Evolutionary conservation across 495 filamentous ascomycete genomes (phyloP).

Genomic region (Aspergillus kassunensis): DNA sequence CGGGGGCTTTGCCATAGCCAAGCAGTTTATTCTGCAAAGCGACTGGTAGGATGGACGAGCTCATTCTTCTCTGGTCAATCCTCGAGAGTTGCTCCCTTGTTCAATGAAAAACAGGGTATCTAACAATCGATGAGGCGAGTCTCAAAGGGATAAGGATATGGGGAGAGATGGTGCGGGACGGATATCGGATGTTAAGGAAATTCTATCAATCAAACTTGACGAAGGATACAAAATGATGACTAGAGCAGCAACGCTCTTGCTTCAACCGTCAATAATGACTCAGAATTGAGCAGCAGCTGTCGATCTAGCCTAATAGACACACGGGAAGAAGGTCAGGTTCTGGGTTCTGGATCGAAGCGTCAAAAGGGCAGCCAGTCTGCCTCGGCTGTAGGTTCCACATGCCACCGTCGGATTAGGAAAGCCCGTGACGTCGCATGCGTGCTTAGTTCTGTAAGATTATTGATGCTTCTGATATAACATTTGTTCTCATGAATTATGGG

Average conservation of each 20-base stretch:
- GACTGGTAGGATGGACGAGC: constrained; percentile 32
- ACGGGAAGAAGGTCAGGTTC: not conserved
- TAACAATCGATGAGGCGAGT: constrained; percentile 1
- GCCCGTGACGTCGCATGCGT: constrained; percentile 8
- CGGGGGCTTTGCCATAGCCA: constrained; percentile 46
- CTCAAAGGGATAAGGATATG: constrained; percentile 15
- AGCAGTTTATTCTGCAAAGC: constrained; percentile 43
- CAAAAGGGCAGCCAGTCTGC: not conserved
- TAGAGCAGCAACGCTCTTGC: not conserved
- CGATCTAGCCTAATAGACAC: not conserved
- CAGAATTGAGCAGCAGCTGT: too few relatives aligned
- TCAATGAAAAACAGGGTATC: not conserved
- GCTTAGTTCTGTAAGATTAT: too few relatives aligned
- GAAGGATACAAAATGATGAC: not conserved
- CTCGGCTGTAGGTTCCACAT: constrained; percentile 10
- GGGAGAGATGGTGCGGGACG: constrained; percentile 10
- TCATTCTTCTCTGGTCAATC: constrained; percentile 22
- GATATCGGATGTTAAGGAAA: constrained; percentile 14
- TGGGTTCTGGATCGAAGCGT: not conserved
- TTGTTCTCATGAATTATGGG: too few relatives aligned
- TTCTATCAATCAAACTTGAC: not conserved
- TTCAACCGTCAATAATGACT: too few relatives aligned
- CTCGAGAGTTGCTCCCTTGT: constrained; percentile 3
- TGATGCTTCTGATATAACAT: not conserved
- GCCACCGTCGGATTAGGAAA: constrained; percentile 5